Evolutionary conservation across 2,329 filamentous ascomycete genomes (phyloP).

Genomic region (Pyricularia sp.): DNA sequence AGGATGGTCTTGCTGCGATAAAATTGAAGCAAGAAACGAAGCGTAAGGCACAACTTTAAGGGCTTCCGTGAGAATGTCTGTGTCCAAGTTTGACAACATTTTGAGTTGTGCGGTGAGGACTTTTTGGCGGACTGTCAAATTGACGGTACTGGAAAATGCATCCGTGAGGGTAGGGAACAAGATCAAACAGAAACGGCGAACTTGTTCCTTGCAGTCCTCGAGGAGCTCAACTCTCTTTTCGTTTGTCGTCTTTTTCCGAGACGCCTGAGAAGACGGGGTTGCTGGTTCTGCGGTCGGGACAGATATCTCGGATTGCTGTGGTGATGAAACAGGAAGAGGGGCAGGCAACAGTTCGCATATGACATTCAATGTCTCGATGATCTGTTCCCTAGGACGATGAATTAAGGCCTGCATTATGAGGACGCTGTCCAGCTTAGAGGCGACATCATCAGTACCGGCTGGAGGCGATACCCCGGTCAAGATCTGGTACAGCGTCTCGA

Average conservation of each 20-base stretch:
- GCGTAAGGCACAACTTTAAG: conserved; percentile 83
- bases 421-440: conserved; percentile 84
- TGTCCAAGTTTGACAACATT: conserved; percentile 93
- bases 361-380: conserved; percentile 93
- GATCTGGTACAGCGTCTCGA: conserved; percentile 95
- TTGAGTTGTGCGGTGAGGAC: conserved; percentile 92
- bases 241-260: conserved; percentile 34
- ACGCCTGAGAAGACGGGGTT: conserved; percentile 3
- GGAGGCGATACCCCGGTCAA: conserved; percentile 91
- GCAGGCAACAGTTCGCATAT: conserved; percentile 87
- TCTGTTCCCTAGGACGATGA: conserved; percentile 86
- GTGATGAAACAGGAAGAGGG: conserved; percentile 43
- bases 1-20: conserved; percentile 89
- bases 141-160: conserved; percentile 95
- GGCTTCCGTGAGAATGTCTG: conserved; percentile 70
- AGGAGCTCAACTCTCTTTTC: conserved; percentile 75
- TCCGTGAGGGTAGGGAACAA: conserved; percentile 91
- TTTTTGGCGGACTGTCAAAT: conserved; percentile 85
- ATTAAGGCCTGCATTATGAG: conserved; percentile 98
- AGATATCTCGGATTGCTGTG: conserved; percentile 28
- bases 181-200: conserved; percentile 85
- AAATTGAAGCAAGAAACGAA: conserved; percentile 85
- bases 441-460: conserved; percentile 60
- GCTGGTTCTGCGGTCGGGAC: conserved; percentile 16
- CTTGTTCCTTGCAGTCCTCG: conserved; percentile 69